Evolutionary conservation across 2,329 filamentous ascomycete genomes (phyloP).

Genomic region (Lecanosticta acicola): DNA sequence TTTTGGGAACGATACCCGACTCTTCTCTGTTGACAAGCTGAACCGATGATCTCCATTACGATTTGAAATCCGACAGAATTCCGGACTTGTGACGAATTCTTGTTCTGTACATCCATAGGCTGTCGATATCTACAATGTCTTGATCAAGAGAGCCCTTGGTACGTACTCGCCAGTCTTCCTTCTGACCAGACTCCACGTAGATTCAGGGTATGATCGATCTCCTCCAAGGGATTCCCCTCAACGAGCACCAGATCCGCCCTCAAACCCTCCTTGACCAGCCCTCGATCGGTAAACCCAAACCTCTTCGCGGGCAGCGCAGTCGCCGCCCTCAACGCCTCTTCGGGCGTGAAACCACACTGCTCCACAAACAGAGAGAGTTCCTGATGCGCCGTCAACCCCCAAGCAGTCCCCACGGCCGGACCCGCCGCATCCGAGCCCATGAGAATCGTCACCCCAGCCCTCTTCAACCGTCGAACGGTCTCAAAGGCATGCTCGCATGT

Average conservation of each 20-base stretch:
- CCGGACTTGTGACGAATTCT: too few relatives aligned
- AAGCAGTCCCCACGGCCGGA: constrained; percentile 41
- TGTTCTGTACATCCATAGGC: not conserved
- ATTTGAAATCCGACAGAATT: too few relatives aligned
- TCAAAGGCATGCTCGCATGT: constrained; percentile 41
- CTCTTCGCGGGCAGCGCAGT: constrained; percentile 37
- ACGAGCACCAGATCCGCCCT: constrained; percentile 42
- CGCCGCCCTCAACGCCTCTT: constrained; percentile 38
- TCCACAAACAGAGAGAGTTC: constrained; percentile 40
- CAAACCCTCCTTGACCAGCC: constrained; percentile 35
- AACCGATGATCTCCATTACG: too few relatives aligned
- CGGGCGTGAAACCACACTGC: constrained; percentile 39
- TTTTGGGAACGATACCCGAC: too few relatives aligned
- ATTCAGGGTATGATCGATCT: constrained; percentile 39
- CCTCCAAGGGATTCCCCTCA: constrained; percentile 39
- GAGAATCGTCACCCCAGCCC: constrained; percentile 39
- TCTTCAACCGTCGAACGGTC: constrained; percentile 36
- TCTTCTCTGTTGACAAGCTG: too few relatives aligned
- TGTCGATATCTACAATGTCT: not conserved
- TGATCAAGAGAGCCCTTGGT: not conserved
- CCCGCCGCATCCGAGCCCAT: constrained; percentile 42
- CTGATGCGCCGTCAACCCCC: constrained; percentile 40
- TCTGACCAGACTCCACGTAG: constrained; percentile 43
- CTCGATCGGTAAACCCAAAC: constrained; percentile 40
- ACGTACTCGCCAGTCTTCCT: constrained; percentile 25